Percentiles rank a stretch among this genome's conserved stretches.
Conservation (phyloP, 768 basidiomycete species). For the Collybiopsis luxurians region DNA sequence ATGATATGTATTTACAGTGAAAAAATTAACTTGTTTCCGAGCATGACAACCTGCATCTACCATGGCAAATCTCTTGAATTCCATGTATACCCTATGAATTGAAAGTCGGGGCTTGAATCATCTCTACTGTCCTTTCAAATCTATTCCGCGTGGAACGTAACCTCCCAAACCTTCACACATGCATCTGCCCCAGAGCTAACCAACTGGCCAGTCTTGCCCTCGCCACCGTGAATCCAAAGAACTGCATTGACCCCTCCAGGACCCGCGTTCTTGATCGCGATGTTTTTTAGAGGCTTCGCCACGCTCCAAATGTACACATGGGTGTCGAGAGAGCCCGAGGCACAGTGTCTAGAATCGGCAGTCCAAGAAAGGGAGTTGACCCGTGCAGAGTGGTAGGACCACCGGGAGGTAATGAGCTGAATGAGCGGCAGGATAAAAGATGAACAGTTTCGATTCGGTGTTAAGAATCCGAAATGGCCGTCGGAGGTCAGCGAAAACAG, state of each 20-base stretch:
- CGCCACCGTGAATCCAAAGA: constrained; percentile 60
- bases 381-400: constrained; percentile 85
- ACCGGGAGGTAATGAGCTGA: constrained; percentile 68
- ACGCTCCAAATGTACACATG: constrained; percentile 89
- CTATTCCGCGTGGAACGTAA: constrained; percentile 34
- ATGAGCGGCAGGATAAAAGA: neutral
- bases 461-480: neutral
- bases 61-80: no score
- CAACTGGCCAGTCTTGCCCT: constrained; percentile 48
- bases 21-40: no score
- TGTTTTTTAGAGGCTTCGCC: constrained; percentile 63
- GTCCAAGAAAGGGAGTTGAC: constrained; percentile 80
- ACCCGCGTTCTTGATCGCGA: constrained; percentile 82
- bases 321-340: constrained; percentile 91
- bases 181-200: constrained; percentile 80
- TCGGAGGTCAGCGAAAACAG: neutral
- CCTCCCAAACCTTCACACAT: constrained; percentile 71
- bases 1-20: no score
- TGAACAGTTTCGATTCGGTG: neutral
- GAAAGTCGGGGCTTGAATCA: no score
- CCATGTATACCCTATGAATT: no score
- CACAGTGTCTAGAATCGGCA: constrained; percentile 69
- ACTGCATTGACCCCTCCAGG: constrained; percentile 84
- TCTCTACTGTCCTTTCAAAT: no score
- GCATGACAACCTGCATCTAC: no score